These are phyloP conservation scores for Lophiostoma macrostomum DNA, from an alignment of 495 filamentous ascomycete species.

Conservation along the genomic window DNA sequence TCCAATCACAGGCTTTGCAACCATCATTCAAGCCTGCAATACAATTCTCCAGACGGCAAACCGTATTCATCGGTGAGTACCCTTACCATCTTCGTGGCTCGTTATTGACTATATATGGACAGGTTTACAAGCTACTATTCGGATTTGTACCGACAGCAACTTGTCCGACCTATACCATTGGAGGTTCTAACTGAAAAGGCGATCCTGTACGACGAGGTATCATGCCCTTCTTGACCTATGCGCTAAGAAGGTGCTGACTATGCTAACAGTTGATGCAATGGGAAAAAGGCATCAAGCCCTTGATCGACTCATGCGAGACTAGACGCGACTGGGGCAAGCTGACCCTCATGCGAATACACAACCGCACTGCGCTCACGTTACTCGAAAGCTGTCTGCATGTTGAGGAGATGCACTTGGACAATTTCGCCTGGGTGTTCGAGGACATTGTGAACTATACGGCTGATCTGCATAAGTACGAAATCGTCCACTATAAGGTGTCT, in stretches of 20 bases:
- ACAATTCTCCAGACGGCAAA: slow-evolving; percentile 6
- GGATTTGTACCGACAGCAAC: slow-evolving; percentile 1
- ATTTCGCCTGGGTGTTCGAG: slow-evolving; percentile 14
- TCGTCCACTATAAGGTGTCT: background rate
- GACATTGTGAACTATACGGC: slow-evolving; percentile 17
- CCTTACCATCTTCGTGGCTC: background rate
- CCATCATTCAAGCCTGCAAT: slow-evolving; percentile 10
- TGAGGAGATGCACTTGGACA: slow-evolving; percentile 13
- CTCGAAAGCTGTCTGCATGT: slow-evolving; percentile 11
- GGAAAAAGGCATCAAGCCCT: slow-evolving; percentile 10
- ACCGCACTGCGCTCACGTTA: slow-evolving; percentile 1
- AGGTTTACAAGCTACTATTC: slow-evolving; percentile 11
- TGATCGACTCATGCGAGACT: background rate
- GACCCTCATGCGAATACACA: slow-evolving; percentile 17
- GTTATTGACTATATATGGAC: background rate
- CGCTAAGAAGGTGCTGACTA: too few relatives aligned
- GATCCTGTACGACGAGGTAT: slow-evolving; percentile 5
- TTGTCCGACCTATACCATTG: slow-evolving; percentile 4
- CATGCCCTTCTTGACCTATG: too few relatives aligned
- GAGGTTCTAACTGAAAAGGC: slow-evolving; percentile 10
- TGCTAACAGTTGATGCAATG: slow-evolving; percentile 18
- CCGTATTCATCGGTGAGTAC: slow-evolving; percentile 6
- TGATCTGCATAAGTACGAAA: slow-evolving; percentile 14
- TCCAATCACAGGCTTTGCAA: slow-evolving; percentile 1
- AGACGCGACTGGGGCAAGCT: slow-evolving; percentile 12